Base-by-base conservation (phyloP, 2,329 filamentous ascomycete species). In the Chaetomiaceae sp. region DNA sequence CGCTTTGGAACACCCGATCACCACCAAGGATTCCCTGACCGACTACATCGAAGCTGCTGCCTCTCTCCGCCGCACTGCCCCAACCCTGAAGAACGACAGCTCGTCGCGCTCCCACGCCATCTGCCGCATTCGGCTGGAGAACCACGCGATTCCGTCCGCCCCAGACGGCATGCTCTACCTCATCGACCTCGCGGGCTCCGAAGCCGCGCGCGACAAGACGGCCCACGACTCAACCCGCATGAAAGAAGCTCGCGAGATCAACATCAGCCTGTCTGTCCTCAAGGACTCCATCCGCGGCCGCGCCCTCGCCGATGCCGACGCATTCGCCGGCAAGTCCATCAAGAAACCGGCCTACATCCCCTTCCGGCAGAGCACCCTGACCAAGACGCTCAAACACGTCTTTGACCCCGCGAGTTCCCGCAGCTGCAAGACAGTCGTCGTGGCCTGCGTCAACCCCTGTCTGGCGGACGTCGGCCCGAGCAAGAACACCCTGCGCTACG, bases 201-300 rank as follows among this genome's bases (percentile, higher is more conserved):
- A 80, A 56, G 69, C 67, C 1, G 74, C 75, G 1, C 71, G 74
- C 8, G 75, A 78, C 56, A 61, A 69, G 1, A 61, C 62, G 0
- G 56, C 57, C 4, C 74, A 78, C 59, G 67, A 66, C 2, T 62
- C 69, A 1, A 69, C 71, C 25, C 72, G 75, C 6, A 75, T 77
- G 67, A 69, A 69, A 34, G 75, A 77, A 59, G 68, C 73, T 4
- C 66, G 68, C 11, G 71, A 76, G 60, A 77, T 78, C 65, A 77
- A 77, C 58, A 68, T 65, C 8, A 76, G 74, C 54, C 67, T 78
- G 0, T 76, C 75, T 0, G 69, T 74, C 0, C 67, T 80, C 2
- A 79, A 79, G 54, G 76, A 79, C 57, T 79, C 76, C 52, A 79
- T 80, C 45, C 71, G 75, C 1, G 73, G 71, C 1, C 71, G 72